Evolutionary conservation across 2,329 filamentous ascomycete genomes (phyloP).

Genomic region (Colletotrichum sp.): DNA sequence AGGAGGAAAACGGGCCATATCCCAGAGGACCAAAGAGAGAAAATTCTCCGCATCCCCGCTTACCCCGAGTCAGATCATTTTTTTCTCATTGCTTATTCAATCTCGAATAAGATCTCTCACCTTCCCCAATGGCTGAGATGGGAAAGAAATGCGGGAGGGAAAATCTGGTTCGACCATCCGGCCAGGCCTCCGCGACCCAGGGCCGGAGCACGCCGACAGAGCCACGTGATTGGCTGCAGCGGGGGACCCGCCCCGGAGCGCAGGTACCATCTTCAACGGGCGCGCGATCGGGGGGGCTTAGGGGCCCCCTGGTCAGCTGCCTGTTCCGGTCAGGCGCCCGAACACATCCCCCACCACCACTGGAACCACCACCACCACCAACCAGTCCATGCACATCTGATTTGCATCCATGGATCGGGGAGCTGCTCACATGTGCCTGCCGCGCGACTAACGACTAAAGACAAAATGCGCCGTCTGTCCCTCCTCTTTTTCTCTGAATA

Average conservation of each 20-base stretch:
- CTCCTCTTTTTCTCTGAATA: neutral
- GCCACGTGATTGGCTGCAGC: neutral
- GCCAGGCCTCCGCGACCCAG: neutral
- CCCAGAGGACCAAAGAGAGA: neutral
- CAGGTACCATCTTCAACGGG: slow-evolving; percentile 6
- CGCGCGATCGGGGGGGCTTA: neutral
- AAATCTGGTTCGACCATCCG: neutral
- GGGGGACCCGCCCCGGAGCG: neutral
- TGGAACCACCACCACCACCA: neutral
- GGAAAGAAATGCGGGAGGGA: neutral
- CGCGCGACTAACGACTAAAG: neutral
- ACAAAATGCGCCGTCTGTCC: neutral
- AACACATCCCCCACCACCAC: slow-evolving; percentile 36
- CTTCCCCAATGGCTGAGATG: neutral
- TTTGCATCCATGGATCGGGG: neutral
- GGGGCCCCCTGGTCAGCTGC: neutral
- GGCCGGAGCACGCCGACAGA: slow-evolving; percentile 8
- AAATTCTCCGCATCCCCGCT: neutral
- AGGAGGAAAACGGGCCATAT: neutral
- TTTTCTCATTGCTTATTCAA: neutral
- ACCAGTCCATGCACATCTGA: neutral
- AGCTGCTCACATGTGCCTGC: slow-evolving; percentile 7
- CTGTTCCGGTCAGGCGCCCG: slow-evolving; percentile 12
- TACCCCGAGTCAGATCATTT: slow-evolving; percentile 9
- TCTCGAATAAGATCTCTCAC: neutral